phyloP scores from a whole-genome alignment of 2,329 filamentous ascomycete genomes.

The Venturia carpophila region DNA sequence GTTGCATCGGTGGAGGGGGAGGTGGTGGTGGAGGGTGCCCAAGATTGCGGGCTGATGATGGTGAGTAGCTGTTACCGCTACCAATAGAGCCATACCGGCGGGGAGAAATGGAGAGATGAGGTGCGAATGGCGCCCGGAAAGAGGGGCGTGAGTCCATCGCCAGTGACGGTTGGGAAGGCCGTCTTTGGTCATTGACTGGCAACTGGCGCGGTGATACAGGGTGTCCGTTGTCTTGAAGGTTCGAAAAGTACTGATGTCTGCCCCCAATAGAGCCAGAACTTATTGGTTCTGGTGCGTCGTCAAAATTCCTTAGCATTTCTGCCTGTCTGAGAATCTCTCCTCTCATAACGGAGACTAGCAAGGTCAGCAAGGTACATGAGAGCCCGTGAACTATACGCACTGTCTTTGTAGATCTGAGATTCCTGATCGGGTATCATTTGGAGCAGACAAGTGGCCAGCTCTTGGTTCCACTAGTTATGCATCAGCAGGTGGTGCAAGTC shows the following conservation, averaged over 20 bases:
- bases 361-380: slow-evolving; percentile 24
- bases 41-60: slow-evolving; percentile 65
- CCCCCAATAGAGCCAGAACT: slow-evolving; percentile 40
- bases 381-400: slow-evolving; percentile 45
- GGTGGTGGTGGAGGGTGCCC: slow-evolving; percentile 54
- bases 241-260: slow-evolving; percentile 42
- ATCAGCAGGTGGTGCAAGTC: slow-evolving; percentile 19
- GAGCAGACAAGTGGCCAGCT: slow-evolving; percentile 68
- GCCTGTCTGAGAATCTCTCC: slow-evolving; percentile 55
- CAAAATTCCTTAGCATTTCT: slow-evolving; percentile 48
- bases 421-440: slow-evolving; percentile 68
- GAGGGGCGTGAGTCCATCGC: slow-evolving; percentile 41
- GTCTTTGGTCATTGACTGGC: slow-evolving; percentile 74
- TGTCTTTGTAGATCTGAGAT: slow-evolving; percentile 69
- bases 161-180: slow-evolving; percentile 52
- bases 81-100: slow-evolving; percentile 85
- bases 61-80: slow-evolving; percentile 52
- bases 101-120: slow-evolving; percentile 71
- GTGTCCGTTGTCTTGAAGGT: slow-evolving; percentile 45
- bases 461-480: slow-evolving; percentile 66
- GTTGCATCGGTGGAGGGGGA: slow-evolving; percentile 50
- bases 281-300: slow-evolving; percentile 57
- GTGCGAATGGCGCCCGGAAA: slow-evolving; percentile 70
- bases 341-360: slow-evolving; percentile 49
- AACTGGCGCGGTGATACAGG: slow-evolving; percentile 84